Base-by-base conservation (phyloP, 1,284 basidiomycete genomes). In the Fomitopsis palustris region DNA sequence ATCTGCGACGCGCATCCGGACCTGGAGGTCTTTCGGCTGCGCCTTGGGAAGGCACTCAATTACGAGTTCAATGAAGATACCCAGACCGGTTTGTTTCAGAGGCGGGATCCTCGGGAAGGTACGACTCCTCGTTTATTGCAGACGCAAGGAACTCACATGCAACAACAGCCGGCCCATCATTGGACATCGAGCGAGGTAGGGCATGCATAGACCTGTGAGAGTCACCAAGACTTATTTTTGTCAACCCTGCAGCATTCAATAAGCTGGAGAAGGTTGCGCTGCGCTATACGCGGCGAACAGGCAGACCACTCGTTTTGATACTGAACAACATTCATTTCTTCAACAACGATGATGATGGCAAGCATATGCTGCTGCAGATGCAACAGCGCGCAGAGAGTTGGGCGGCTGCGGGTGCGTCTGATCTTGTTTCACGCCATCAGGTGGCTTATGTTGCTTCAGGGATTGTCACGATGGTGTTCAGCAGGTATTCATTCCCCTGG, bases 241-340 rank as follows among this genome's bases (percentile, higher is more conserved):
- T 53, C 29, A 21, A 1, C 23, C 25, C 21, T 10, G 4, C 54
- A 85, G 89, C 89, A 0, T 70, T 93, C 74, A 92, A 89, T 70
- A 95, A 95, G 69, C 78, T 93, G 2, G 92, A 94, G 70, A 95
- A 95, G 69, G 92, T 95, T 23, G 93, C 92, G 0, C 77, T 96
- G 54, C 76, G 80, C 51, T 83, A 79, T 67, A 78, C 86, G 39
- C 74, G 77, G 49, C 75, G 77, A 64, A 81, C 80, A 4, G 81
- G 85, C 0, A 81, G 84, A 54, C 91, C 93, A 0, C 76, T 94
- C 4, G 86, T 95, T 0, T 74, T 95, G 39, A 84, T 93, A 45
- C 78, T 95, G 67, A 93, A 87, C 69, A 88, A 88, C 63, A 74
- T 93, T 3, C 93, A 95, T 64, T 84, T 85, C 64, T 88, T 93